phyloP scores from a whole-genome alignment of 2,329 filamentous ascomycete species.

The Stemphylium vesicarium region DNA sequence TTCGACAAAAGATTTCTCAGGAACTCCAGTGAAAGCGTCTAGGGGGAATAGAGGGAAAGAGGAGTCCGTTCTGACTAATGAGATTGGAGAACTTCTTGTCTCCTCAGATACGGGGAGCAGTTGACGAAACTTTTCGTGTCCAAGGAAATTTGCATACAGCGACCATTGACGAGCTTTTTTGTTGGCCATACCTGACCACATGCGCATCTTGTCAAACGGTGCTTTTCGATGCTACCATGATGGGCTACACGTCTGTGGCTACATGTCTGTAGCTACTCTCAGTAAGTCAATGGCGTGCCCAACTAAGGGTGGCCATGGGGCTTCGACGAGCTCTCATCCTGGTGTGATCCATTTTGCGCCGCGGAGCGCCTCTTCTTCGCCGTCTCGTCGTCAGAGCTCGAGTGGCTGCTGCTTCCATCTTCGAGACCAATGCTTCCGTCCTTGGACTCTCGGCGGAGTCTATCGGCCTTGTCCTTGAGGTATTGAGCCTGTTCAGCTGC shows the following conservation, averaged over 20 bases:
- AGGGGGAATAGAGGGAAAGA: neutral
- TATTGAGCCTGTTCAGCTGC: slow-evolving; percentile 58
- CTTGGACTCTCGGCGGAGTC: slow-evolving; percentile 57
- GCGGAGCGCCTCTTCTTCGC: slow-evolving; percentile 30
- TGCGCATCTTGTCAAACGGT: neutral
- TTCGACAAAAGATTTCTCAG: no score
- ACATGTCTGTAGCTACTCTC: neutral
- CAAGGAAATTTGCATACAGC: neutral
- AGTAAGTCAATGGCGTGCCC: slow-evolving; percentile 1
- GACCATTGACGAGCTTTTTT: neutral
- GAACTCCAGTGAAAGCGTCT: no score
- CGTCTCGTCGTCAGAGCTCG: slow-evolving; percentile 42
- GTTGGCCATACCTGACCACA: neutral
- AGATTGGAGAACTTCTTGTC: neutral
- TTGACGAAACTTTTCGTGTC: neutral
- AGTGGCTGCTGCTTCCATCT: slow-evolving; percentile 49
- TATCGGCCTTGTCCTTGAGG: slow-evolving; percentile 58
- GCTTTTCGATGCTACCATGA: neutral
- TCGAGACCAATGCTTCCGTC: slow-evolving; percentile 45
- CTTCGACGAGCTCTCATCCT: slow-evolving; percentile 26
- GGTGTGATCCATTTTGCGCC: slow-evolving; percentile 14
- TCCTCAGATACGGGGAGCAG: neutral
- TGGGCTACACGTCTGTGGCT: neutral
- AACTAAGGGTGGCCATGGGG: slow-evolving; percentile 39
- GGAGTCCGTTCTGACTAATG: neutral